Conservation (phyloP, 495 filamentous ascomycete species). For the Podospora fimiseda region DNA sequence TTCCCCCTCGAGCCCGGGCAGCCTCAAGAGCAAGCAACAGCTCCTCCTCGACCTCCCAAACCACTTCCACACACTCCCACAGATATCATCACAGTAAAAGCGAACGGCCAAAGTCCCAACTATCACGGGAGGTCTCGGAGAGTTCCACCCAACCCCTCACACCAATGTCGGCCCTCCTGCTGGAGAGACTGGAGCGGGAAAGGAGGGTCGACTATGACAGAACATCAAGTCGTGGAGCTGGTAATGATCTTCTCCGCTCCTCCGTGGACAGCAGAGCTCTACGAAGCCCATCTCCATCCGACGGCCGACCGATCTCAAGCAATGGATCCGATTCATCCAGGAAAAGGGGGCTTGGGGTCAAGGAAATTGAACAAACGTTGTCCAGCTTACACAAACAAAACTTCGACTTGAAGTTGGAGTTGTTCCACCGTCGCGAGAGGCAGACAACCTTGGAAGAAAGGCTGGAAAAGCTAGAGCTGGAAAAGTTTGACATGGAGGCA, state of each 20-base stretch:
- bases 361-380: conserved; percentile 42
- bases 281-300: conserved; percentile 29
- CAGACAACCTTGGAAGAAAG: conserved; percentile 52
- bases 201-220: conserved; percentile 42
- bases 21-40: conserved; percentile 39
- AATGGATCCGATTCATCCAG: conserved; percentile 28
- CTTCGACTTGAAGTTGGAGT: conserved; percentile 82
- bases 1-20: conserved; percentile 30
- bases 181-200: conserved; percentile 45
- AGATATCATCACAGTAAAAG: conserved; percentile 26
- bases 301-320: conserved; percentile 29
- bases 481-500: conserved; percentile 47
- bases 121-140: conserved; percentile 28
- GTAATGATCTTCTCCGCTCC: conserved; percentile 28
- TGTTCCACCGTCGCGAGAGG: conserved; percentile 64
- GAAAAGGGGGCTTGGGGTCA: conserved; percentile 40
- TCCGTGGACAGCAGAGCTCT: conserved; percentile 17
- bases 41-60: conserved; percentile 31
- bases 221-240: conserved; percentile 28
- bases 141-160: conserved; percentile 22
- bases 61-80: conserved; percentile 20
- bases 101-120: conserved; percentile 24
- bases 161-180: conserved; percentile 40
- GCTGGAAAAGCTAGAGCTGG: conserved; percentile 51
- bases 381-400: conserved; percentile 75